Conservation (phyloP, 306 rosid species). For the Glycine tomentella region DNA sequence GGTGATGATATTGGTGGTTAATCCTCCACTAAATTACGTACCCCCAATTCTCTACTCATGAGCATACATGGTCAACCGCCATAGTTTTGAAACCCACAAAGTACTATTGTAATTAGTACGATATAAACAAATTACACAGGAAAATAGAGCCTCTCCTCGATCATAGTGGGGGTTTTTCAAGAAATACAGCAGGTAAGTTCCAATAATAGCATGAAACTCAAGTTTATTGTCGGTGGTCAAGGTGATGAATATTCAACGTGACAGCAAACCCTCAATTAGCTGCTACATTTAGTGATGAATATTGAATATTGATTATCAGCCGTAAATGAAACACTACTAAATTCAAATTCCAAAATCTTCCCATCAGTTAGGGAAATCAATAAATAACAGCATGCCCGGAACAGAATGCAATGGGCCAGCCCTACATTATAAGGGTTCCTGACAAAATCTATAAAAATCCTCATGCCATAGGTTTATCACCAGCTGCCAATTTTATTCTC, state of each 20-base stretch:
- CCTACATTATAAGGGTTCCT: conserved; percentile 32
- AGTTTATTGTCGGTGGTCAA: background rate
- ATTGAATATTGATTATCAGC: conserved; percentile 19
- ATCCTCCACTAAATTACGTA: background rate
- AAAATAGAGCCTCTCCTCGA: conserved; percentile 5
- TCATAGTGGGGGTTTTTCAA: conserved; percentile 21
- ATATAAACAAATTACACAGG: conserved; percentile 2
- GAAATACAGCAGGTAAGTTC: background rate
- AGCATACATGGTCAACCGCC: background rate
- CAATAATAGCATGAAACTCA: background rate
- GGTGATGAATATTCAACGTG: background rate
- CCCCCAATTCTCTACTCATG: background rate
- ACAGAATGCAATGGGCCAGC: conserved; percentile 37
- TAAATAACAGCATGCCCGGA: conserved; percentile 24
- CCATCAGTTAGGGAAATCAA: conserved; percentile 55
- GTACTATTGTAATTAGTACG: background rate
- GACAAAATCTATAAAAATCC: conserved; percentile 29
- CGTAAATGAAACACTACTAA: conserved; percentile 34
- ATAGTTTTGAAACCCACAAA: background rate
- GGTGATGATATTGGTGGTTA: background rate
- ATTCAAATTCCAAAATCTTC: conserved; percentile 63
- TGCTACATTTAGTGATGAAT: conserved; percentile 16
- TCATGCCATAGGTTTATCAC: conserved; percentile 56
- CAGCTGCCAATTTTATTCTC: conserved; percentile 78
- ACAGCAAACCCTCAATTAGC: conserved; percentile 37